Conservation (phyloP, 495 filamentous ascomycete species). For the Trichodelitschia bisporula region DNA sequence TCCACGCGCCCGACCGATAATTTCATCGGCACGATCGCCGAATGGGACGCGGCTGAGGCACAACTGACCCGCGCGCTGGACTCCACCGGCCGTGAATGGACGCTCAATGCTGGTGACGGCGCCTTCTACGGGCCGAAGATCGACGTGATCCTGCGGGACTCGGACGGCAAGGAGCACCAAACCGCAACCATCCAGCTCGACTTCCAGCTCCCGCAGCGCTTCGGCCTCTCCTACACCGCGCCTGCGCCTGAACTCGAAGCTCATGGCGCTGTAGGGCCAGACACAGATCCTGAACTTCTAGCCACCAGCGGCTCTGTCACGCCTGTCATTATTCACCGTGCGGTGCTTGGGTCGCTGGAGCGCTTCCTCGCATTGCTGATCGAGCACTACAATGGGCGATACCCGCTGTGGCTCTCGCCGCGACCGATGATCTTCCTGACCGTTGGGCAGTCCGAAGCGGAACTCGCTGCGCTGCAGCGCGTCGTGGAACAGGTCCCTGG, state of each 20-base stretch:
- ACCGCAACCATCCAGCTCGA: conserved; percentile 84
- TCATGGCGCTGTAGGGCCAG: conserved; percentile 23
- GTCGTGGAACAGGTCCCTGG: conserved; percentile 20
- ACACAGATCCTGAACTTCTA: conserved; percentile 20
- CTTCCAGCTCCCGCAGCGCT: conserved; percentile 74
- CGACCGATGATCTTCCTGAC: conserved; percentile 58
- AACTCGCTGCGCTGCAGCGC: conserved; percentile 30
- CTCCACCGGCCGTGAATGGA: conserved; percentile 38
- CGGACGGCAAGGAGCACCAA: conserved; percentile 73
- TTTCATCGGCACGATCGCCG: conserved; percentile 51
- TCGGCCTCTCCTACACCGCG: conserved; percentile 48
- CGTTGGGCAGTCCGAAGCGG: conserved; percentile 35
- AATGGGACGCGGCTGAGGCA: conserved; percentile 63
- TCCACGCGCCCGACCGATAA: conserved; percentile 57
- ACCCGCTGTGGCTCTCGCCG: conserved; percentile 85
- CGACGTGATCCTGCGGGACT: conserved; percentile 63
- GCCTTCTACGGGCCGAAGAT: conserved; percentile 95
- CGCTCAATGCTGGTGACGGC: conserved; percentile 56
- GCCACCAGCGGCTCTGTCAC: conserved; percentile 28
- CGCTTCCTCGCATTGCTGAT: conserved; percentile 70
- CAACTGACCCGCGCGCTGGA: conserved; percentile 47
- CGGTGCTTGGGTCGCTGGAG: conserved; percentile 69
- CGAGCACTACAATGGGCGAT: conserved; percentile 57
- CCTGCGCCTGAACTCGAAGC: conserved; percentile 36
- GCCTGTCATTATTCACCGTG: conserved; percentile 73